Base-by-base conservation (phyloP, 768 basidiomycete species). In the Trametes maxima region DNA sequence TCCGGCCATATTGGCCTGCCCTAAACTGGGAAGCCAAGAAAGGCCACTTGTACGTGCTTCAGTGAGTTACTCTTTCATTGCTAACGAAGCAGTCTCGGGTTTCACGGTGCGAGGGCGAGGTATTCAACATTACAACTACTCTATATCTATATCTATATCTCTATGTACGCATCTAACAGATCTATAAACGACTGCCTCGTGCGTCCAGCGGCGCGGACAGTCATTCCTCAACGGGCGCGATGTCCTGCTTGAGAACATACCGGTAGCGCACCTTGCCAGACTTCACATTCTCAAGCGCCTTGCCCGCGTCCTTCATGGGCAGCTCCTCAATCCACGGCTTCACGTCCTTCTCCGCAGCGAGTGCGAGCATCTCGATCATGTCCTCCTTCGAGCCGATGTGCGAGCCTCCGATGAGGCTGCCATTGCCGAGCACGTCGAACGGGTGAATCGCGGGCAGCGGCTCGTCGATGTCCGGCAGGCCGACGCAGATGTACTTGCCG, bases 371-470 rank as follows among this genome's bases (percentile, higher is more conserved):
- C 59, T 80, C 78, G n/a, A 78, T 57, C 22, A 77, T 79, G 67
- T 87, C 86, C 55, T 78, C 74, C 74, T 84, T 85, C 71, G 76
- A 81, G 45, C 86, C 87, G 55, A 87, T 80, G 67, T 77, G 75
- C 39, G 70, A 71, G 36, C 70, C 72, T 28, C 73, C 60, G 21
- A 70, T 12, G 17, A 63, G 28, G 35, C 60, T 63, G 5, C 61
- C 72, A 56, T 69, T 71, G 12, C 47, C 59, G 21, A 69, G 68
- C 61, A 77, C 71, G 46, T 76, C 69, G 62, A 77, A 76, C 17
- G 68, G 61, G 55, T 68, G 66, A 7, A 71, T 28, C 14, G 50
- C 17, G 24, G 62, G 59, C 10, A 68, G 52, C 5, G 81, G 80
- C n/a, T 83, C 70, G 35, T 76, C 72, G 16, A 78, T 75, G 54